phyloP scores from a whole-genome alignment of 371 early-diverging fungal species.

The Lichtheimia corymbifera region DNA sequence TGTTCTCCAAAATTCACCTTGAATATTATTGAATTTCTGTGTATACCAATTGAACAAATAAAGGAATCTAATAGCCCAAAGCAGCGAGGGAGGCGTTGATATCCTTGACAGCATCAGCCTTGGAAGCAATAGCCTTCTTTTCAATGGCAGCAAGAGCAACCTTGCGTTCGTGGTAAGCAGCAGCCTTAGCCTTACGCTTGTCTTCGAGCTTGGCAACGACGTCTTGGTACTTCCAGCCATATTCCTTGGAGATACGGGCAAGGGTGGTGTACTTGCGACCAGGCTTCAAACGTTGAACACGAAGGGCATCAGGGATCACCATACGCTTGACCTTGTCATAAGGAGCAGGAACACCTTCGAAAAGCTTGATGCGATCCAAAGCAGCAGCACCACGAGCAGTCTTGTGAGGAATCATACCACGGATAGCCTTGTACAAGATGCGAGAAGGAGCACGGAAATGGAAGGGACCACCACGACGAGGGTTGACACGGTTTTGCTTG shows the following conservation, averaged over 20 bases:
- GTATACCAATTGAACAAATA: not conserved
- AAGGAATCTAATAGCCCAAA: conserved; percentile 24
- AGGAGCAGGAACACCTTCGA: conserved; percentile 98
- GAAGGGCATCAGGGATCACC: conserved; percentile 96
- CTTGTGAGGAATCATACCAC: conserved; percentile 99
- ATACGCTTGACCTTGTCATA: conserved; percentile 95
- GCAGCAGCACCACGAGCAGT: conserved; percentile 97
- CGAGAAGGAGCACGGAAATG: conserved; percentile 99
- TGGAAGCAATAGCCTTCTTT: conserved; percentile 44
- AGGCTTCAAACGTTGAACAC: conserved; percentile 94
- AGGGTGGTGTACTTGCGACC: conserved; percentile 95
- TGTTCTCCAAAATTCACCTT: conserved; percentile 19
- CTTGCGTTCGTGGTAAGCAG: conserved; percentile 92
- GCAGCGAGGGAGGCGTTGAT: conserved; percentile 41
- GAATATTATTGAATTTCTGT: conserved; percentile 1
- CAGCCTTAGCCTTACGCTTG: conserved; percentile 93
- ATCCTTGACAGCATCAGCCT: conserved; percentile 45
- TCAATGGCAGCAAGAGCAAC: conserved; percentile 34
- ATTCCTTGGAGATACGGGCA: conserved; percentile 91
- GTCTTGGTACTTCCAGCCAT: conserved; percentile 99
- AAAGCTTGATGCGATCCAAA: conserved; percentile 95
- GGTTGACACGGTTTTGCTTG: conserved; percentile 99
- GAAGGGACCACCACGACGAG: conserved; percentile 93
- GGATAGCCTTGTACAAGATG: conserved; percentile 95
- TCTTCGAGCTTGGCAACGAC: conserved; percentile 93